Base-by-base conservation (phyloP, 176 grass and related monocot genomes). In the Cenchrus fungigraminus region DNA sequence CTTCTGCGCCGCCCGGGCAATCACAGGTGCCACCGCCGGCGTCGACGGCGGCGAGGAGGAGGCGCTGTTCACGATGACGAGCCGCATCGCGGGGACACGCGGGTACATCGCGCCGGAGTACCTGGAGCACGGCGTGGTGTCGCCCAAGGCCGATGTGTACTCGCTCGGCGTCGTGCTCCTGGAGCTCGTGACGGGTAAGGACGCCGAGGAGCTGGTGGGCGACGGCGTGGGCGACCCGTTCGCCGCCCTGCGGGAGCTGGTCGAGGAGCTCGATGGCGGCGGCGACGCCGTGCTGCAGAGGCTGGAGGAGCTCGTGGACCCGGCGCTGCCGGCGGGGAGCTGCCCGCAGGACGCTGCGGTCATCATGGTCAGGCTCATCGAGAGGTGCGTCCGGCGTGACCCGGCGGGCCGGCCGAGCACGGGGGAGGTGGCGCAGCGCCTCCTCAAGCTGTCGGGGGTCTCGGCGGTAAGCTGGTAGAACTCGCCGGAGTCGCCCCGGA, bases 41-140 rank as follows among this genome's bases (percentile, higher is more conserved):
- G 74, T 8, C 5, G 8, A 6, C 20, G 31, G 0, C 12, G 69
- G 1, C 1, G 12, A 2, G 37, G 70, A 29, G 3, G 71, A 53
- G 54, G 8, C 29, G n/a, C 0, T 62, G 32, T 92, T 94, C 69
- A 85, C 86, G 62, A 83, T 94, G 86, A 92, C 95, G 45, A 88
- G 79, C 83, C 72, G 82, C 44, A 89, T 94, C 45, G 71, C 90
- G 13, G 90, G 95, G 29, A 89, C 73, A 37, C 77, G 82, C 0
- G 88, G 90, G 51, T 91, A 97, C 54, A 60, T 91, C 44, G 90
- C 92, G 40, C 92, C 90, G 12, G 92, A 97, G 89, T 94, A 94
- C 65, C 67, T 94, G 20, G 86, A 94, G 81, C 90, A 97, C 62
- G 90, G 90, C 65, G 68, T 92, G 73, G 86, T 94, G 19, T 89